Conservation (phyloP, 345 rosid genomes). For the Trapa incisa region DNA sequence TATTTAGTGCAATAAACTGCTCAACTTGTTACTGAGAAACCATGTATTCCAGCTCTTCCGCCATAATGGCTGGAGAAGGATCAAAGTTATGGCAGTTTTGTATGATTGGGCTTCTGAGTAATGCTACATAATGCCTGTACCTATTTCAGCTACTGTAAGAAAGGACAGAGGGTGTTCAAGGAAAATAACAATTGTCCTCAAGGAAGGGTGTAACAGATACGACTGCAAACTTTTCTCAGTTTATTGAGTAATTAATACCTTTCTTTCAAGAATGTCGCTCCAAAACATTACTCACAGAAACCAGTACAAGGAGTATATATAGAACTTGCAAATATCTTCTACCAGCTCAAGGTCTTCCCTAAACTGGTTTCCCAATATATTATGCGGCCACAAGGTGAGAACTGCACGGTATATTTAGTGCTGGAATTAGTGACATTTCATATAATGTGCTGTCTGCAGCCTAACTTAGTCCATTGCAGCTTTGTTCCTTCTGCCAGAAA, state of each 20-base stretch:
- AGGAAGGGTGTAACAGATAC: neutral
- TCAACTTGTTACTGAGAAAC: neutral
- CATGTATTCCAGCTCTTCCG: neutral
- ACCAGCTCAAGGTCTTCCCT: neutral
- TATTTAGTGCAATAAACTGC: neutral
- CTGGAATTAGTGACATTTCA: neutral
- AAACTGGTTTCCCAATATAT: neutral
- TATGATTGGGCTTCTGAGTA: too few species aligned
- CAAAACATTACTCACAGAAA: neutral
- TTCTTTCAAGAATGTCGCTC: neutral
- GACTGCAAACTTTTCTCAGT: neutral
- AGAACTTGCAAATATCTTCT: constrained; percentile 3
- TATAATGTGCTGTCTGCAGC: neutral
- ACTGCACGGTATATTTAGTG: neutral
- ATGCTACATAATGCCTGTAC: too few species aligned
- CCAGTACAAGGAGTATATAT: neutral
- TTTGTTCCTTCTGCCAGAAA: constrained; percentile 35
- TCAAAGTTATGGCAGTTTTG: too few species aligned
- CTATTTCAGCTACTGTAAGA: too few species aligned
- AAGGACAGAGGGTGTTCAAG: too few species aligned
- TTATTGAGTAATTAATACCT: neutral
- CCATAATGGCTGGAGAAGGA: too few species aligned
- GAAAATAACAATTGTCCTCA: neutral
- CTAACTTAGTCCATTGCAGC: constrained; percentile 39
- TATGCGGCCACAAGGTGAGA: neutral